Conservation (phyloP, 2,329 filamentous ascomycete species). For the Fusarium xyrophilum region DNA sequence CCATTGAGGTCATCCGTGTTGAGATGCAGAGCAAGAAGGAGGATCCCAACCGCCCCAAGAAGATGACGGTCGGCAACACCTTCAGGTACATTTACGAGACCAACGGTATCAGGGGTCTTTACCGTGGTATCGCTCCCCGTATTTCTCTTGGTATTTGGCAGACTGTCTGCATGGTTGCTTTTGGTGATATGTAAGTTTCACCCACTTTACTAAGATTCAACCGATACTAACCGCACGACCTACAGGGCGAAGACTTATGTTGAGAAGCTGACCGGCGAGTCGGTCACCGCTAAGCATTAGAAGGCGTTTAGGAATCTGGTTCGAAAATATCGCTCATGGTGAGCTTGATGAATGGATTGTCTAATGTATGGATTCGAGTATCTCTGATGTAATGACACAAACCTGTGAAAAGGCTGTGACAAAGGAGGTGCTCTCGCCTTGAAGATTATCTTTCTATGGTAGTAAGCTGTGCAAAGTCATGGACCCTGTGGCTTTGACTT, state of each 20-base stretch:
- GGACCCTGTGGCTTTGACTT: conserved; percentile 12
- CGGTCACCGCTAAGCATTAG: conserved; percentile 72
- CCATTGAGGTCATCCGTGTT: conserved; percentile 98
- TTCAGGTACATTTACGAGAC: conserved; percentile 86
- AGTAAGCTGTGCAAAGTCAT: conserved; percentile 21
- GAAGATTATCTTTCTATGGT: conserved; percentile 23
- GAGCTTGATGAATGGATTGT: conserved; percentile 29
- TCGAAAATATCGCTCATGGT: conserved; percentile 27
- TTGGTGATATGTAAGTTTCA: conserved; percentile 88
- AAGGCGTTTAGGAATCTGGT: conserved; percentile 45
- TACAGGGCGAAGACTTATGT: conserved; percentile 71
- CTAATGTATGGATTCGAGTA: conserved; percentile 30
- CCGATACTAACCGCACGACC: conserved; percentile 29
- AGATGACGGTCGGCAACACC: conserved; percentile 93
- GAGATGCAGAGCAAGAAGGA: conserved; percentile 99
- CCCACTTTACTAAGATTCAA: background rate
- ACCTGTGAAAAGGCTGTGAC: conserved; percentile 2
- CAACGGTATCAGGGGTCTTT: conserved; percentile 90
- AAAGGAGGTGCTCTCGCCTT: conserved; percentile 16
- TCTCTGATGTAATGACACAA: conserved; percentile 22
- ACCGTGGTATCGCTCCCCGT: conserved; percentile 92
- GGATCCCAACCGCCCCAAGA: conserved; percentile 97
- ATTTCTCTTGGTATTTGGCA: conserved; percentile 98
- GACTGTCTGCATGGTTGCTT: conserved; percentile 99
- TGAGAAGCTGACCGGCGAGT: conserved; percentile 69